phyloP scores from a whole-genome alignment of 495 filamentous ascomycete species.

The Ascobolus immersus region DNA sequence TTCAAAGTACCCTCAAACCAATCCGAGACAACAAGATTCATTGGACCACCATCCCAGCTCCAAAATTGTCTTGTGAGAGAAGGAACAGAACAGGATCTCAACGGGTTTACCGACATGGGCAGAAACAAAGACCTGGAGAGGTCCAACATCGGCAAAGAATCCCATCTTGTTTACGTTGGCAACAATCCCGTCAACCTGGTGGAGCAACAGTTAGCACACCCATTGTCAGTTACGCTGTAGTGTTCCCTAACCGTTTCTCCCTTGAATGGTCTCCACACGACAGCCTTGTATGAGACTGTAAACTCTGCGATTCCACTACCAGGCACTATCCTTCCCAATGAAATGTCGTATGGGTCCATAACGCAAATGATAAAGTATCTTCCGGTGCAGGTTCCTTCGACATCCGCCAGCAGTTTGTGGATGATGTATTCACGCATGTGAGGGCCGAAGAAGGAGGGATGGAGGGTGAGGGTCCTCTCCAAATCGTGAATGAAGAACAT shows the following conservation, averaged over 20 bases:
- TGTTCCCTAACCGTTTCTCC: conserved; percentile 83
- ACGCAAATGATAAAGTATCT: conserved; percentile 90
- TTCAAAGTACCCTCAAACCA: conserved; percentile 2
- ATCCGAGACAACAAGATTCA: neutral
- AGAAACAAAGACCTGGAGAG: conserved; percentile 70
- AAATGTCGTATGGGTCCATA: conserved; percentile 80
- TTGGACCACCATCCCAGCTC: neutral
- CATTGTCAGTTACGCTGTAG: conserved; percentile 2
- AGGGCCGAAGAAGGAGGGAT: conserved; percentile 85
- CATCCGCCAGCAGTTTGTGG: conserved; percentile 61
- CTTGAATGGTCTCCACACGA: conserved; percentile 92
- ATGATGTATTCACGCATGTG: conserved; percentile 75
- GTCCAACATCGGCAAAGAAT: conserved; percentile 77
- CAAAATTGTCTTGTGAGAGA: conserved; percentile 6
- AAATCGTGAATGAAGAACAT: conserved; percentile 98
- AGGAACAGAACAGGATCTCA: conserved; percentile 6
- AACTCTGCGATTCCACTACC: conserved; percentile 78
- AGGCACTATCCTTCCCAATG: conserved; percentile 72
- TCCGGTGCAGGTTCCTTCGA: conserved; percentile 79
- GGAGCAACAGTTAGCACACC: conserved; percentile 8
- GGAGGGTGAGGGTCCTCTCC: conserved; percentile 72
- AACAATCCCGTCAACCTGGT: conserved; percentile 72
- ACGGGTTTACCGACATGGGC: conserved; percentile 37
- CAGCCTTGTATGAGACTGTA: conserved; percentile 76
- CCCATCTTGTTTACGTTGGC: conserved; percentile 71